Percentiles rank a stretch among this genome's conserved stretches.
Evolutionary conservation across 139 green algal genomes (phyloP).

Genomic region (Nannochloris sp.): DNA sequence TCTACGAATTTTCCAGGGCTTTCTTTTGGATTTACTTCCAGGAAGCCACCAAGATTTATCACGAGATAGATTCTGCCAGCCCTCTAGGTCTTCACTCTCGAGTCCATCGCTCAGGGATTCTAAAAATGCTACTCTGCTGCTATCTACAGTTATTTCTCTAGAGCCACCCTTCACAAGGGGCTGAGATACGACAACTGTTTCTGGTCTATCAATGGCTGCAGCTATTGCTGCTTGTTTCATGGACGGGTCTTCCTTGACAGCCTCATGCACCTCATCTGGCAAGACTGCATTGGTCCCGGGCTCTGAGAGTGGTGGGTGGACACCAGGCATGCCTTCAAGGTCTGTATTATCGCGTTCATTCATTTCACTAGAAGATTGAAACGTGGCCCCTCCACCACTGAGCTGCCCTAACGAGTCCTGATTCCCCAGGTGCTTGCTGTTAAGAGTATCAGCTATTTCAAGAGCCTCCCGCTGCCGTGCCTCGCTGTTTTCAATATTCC

Average conservation of each 20-base stretch:
- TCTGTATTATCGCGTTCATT: too few species aligned
- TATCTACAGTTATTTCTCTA: not conserved
- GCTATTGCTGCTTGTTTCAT: not conserved
- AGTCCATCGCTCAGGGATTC: not conserved
- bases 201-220: conserved; percentile 2
- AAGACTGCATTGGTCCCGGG: not conserved
- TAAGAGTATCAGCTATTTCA: conserved; percentile 5
- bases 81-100: conserved; percentile 10
- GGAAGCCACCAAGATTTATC: not conserved
- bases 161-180: not conserved
- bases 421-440: not conserved
- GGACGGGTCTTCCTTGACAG: conserved; percentile 3
- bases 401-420: conserved; percentile 3
- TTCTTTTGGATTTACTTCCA: too few species aligned
- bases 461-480: conserved; percentile 8
- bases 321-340: too few species aligned
- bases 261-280: not conserved
- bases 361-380: not conserved
- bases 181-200: not conserved
- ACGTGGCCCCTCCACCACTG: not conserved
- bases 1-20: too few species aligned
- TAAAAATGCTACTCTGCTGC: conserved; percentile 7
- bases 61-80: not conserved
- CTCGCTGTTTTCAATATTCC: conserved; percentile 7
- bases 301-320: not conserved